Evolutionary conservation across 352 stramenopile genomes (phyloP), one percentile per base, ranked within the genome.

Genomic region (Globisporangium iwayamae): DNA sequence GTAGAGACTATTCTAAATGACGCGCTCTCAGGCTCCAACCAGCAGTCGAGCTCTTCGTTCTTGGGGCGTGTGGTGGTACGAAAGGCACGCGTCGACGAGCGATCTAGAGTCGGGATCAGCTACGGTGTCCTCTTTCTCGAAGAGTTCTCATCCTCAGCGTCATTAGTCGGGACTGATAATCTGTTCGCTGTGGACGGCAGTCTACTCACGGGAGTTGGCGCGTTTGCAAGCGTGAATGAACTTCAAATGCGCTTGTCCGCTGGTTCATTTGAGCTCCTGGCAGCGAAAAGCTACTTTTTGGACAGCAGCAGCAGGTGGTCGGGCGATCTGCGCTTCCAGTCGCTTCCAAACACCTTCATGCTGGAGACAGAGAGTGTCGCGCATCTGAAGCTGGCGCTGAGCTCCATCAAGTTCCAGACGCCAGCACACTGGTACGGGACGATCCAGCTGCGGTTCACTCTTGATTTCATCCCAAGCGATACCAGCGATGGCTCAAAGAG

Each of bases 41-140:
- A 41, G 13, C 14, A 48, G 7, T n/a, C 34, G 8, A 32, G 56
- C 18, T n/a, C 50, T 28, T 53, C 43, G 36, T 54, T 34, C 43
- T 36, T 54, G 7, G 66, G 48, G 20, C 66, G 43, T 14, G 55
- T 66, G 3, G 36, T 39, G 11, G 62, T 62, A 18, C 39, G 66
- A 6, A 72, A 71, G 50, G 45, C 65, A 0, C 65, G 38, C 10
- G 11, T 59, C 20, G 41, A 64, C 52, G 54, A 48, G 2, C 36
- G n/a, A 54, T 45, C 55, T 7, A 51, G 43, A 32, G 43, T 54
- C n/a, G 56, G 62, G 7, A 53, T 55, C 36, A 56, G 50, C 46
- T 72, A 62, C 47, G 62, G 47, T 5, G 11, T 69, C 16, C 25
- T 72, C 7, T 72, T 72, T 8, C 30, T 65, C 25, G 47, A 67